Base-by-base conservation (phyloP, 352 stramenopile species). In the Globisporangium acanthophoron region DNA sequence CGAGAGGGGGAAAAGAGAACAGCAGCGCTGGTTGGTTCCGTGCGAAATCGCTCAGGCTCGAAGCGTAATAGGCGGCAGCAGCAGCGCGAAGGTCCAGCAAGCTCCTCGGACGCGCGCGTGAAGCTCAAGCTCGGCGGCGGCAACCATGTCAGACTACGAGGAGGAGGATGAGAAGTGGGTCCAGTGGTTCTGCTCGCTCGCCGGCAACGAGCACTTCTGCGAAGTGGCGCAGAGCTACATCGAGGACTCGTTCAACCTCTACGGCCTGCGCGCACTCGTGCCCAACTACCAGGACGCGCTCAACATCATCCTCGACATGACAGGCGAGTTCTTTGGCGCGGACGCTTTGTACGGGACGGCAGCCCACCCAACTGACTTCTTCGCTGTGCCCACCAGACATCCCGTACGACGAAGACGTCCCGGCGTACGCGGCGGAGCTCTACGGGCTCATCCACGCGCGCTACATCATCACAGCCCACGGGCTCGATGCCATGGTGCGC, bases 171-270 rank as follows among this genome's bases (percentile, higher is more conserved):
- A 96, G 70, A 96, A 92, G 71, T 97, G 88, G 88, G 88, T 96
- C 70, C 87, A 96, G 72, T 97, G 88, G 88, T 97, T 96, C 72
- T 97, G 87, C 70, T 92, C 81, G 60, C 78, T 96, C n/a, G 84
- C 87, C 43, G 88, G 88, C 64, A 96, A 97, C 60, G 88, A 97
- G 63, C 76, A 92, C 78, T 96, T 97, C 63, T 97, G 89, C 68
- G 88, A 97, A 62, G 87, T 97, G 56, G 84, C 90, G 55, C 74
- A 87, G 64, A 92, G 84, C 70, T 97, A 96, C 85, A 96, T 97
- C 69, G 88, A 97, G 72, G 89, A 97, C 78, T 95, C 83, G 63
- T 97, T 97, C 74, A 97, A 97, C 69, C 80, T 97, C 61, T 97
- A 97, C 66, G 89, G 89, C 11, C 71, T 97, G 40, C 82, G 88